Base-by-base conservation (phyloP, 306 rosid genomes). In the Canavalia gladiata region DNA sequence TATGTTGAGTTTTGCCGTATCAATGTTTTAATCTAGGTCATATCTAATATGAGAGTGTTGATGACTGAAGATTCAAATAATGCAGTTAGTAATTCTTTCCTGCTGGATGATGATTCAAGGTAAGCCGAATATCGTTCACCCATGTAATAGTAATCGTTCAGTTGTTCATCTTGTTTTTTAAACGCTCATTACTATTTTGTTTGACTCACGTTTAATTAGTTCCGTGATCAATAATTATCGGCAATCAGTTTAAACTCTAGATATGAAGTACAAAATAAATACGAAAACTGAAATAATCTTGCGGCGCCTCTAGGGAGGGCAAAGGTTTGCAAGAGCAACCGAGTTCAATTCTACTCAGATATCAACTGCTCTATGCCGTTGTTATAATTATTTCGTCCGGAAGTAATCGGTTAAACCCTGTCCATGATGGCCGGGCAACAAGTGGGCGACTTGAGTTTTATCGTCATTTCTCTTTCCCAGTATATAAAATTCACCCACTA, bases 91-190 rank as follows among this genome's bases (percentile, higher is more conserved):
- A 89, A 80, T 86, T 89, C 92, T 68, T 89, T 89, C 87, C 84
- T 89, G 78, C 57, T 89, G 84, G 92, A 89, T 80, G 92, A 89
- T 77, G 92, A 86, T 82, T 89, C 92, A 74, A 89, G 92, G 92
- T 82, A 77, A 54, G 85, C 60, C 43, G 34, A 47, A 76, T 33
- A 33, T 60, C 11, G 25, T 85, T 66, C 82, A 58, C 51, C 33
- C 41, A 65, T 8, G 25, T 31, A 72, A 79, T 79, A 11, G 25
- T 63, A 28, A n/a, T 34, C 49, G 1, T 33, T 55, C 55, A 62
- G 57, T 5, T 55, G 57, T 41, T 70, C 42, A 0, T 55, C 60
- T 60, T 30, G 52, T 55, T 63, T 73, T 78, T 57, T 6, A 73
- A 66, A 60, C 31, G 37, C 51, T 18, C 34, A 18, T 10, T 6